Evolutionary conservation across 2,329 filamentous ascomycete genomes (phyloP), one percentile per base, ranked within the genome.

Genomic region (Fusarium haematococcum): DNA sequence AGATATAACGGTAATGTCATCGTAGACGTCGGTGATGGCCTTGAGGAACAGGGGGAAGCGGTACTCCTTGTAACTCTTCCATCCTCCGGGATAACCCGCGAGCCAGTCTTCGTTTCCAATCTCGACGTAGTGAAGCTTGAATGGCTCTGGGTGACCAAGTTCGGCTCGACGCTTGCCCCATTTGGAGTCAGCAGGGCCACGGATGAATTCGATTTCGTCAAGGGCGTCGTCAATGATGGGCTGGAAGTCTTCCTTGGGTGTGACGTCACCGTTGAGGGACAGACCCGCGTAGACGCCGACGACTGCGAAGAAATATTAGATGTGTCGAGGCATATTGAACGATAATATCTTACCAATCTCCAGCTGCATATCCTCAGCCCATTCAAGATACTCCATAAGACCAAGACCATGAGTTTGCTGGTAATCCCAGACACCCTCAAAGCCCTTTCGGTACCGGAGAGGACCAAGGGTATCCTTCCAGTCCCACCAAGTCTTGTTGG

Each of bases 71-170:
- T 86, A 88, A 7, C 87, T 85, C 2, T 85, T 80, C 79, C 84
- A 87, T 6, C 87, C 85, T 0, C 78, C 76, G 2, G 85, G 83
- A 6, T 86, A 87, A 5, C 85, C 85, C 30, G 85, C 86, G 5
- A 92, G 86, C 84, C 88, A 89, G 75, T 93, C 91, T 79, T 93
- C 91, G 79, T 93, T 93, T 68, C 92, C 91, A 50, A 93, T 82
- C 80, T 93, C 91, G 64, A 93, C 89, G 74, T 88, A 91, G 13
- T 87, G 84, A 58, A 93, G 84, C 33, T 79, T 83, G 82, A 90
- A 93, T 0, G 91, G 91, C 68, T 90, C 85, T 0, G 89, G 86
- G 75, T 92, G 88, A 5, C 91, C 91, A 3, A 91, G 84, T 50
- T 86, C 81, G 8, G 90, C 90, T 20, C 91, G 89, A 8, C 86